These are phyloP conservation scores for Echeveria elegans DNA, from an alignment of 164 flowering plant genomes.

Conservation along the genomic window DNA sequence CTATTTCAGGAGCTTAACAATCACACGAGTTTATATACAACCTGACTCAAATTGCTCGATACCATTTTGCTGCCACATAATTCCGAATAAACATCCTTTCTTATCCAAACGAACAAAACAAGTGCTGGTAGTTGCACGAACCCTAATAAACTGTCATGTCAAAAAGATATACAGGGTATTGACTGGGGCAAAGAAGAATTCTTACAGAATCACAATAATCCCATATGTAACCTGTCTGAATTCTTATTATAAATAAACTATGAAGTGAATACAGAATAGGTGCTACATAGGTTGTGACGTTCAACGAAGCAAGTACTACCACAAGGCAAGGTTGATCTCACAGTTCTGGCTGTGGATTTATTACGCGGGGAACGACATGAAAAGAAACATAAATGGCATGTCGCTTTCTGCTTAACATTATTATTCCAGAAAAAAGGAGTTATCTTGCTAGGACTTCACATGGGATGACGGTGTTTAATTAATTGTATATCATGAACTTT, in stretches of 20 bases:
- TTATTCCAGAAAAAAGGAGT: slow-evolving; percentile 1
- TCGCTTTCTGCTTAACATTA: slow-evolving; percentile 1
- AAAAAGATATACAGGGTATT: no score
- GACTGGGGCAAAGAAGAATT: no score
- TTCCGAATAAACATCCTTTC: not conserved
- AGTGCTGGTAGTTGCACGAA: no score
- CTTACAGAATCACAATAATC: not conserved
- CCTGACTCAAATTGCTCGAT: not conserved
- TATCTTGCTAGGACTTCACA: not conserved
- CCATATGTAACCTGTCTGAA: not conserved
- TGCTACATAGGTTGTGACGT: not conserved
- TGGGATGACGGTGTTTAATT: slow-evolving; percentile 5
- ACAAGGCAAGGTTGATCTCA: slow-evolving; percentile 2
- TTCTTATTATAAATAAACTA: not conserved
- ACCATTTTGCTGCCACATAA: not conserved
- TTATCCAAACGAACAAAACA: not conserved
- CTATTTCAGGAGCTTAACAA: not conserved
- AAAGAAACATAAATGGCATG: not conserved
- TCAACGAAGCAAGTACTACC: not conserved
- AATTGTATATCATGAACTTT: not conserved
- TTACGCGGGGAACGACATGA: not conserved
- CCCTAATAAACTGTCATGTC: no score
- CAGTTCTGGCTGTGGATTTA: not conserved
- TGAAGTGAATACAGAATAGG: not conserved
- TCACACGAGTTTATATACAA: no score